A percentile compares a stretch with the other conserved stretches of the same genome.
phyloP scores from a whole-genome alignment of 140 eudicot genomes.

The Cichorium intybus region DNA sequence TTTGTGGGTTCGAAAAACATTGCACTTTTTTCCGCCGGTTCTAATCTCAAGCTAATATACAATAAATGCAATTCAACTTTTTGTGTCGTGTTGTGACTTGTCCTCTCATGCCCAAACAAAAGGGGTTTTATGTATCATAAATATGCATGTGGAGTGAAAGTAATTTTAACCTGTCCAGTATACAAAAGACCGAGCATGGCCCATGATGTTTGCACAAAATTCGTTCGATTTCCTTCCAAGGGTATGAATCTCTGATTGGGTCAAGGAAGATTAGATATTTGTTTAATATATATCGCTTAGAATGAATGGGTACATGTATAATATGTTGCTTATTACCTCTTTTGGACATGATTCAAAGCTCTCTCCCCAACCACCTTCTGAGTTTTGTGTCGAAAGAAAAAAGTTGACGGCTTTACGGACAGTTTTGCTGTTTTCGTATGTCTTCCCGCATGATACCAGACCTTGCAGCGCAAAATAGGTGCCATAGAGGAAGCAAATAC shows the following conservation, averaged over 20 bases:
- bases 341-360: constrained; percentile 33
- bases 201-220: constrained; percentile 73
- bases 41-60: too few species aligned
- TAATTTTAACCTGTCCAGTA: constrained; percentile 46
- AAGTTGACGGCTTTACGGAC: constrained; percentile 29
- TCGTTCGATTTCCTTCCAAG: constrained; percentile 56
- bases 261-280: background rate
- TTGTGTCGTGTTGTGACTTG: too few species aligned
- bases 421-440: constrained; percentile 28
- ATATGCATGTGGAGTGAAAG: too few species aligned
- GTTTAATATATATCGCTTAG: background rate
- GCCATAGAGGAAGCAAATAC: constrained; percentile 34
- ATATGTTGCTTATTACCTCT: too few species aligned
- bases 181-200: constrained; percentile 60
- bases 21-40: too few species aligned
- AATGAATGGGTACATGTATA: too few species aligned
- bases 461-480: constrained; percentile 31
- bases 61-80: too few species aligned
- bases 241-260: constrained; percentile 47
- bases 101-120: too few species aligned
- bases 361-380: constrained; percentile 45
- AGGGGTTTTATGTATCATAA: too few species aligned
- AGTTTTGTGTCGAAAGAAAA: constrained; percentile 29
- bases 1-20: too few species aligned
- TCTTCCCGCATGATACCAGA: constrained; percentile 27